phyloP scores from a whole-genome alignment of 345 rosid species.

The Syzygium grande region DNA sequence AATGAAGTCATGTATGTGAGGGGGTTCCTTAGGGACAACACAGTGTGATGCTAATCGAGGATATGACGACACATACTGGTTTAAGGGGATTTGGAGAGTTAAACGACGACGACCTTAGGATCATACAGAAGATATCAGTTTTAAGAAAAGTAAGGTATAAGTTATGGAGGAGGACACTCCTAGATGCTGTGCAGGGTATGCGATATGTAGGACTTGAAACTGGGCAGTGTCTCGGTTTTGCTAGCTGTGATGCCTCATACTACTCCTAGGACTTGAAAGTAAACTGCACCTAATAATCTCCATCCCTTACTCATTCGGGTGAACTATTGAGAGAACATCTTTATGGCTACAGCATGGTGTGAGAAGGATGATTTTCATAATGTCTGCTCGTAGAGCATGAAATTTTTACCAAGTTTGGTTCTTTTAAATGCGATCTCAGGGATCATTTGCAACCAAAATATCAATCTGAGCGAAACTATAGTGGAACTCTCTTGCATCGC shows the following conservation, averaged over 20 bases:
- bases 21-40: not conserved
- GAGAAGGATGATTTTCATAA: not conserved
- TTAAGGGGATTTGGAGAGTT: not conserved
- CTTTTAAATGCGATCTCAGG: constrained; percentile 22
- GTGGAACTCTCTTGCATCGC: constrained; percentile 17
- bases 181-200: not conserved
- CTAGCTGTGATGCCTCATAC: not conserved
- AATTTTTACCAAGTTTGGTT: not conserved
- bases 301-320: not conserved
- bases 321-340: not conserved
- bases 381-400: not conserved
- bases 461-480: constrained; percentile 33
- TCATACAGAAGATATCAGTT: not conserved
- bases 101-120: not conserved
- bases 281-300: not conserved
- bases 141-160: not conserved
- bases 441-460: constrained; percentile 51
- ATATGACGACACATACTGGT: not conserved
- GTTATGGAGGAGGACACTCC: not conserved
- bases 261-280: not conserved
- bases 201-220: not conserved
- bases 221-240: not conserved
- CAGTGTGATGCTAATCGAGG: not conserved
- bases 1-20: not conserved
- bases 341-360: not conserved